Conservation (phyloP, 192 early-diverging fungal genomes). For the Radiomyces spectabilis region DNA sequence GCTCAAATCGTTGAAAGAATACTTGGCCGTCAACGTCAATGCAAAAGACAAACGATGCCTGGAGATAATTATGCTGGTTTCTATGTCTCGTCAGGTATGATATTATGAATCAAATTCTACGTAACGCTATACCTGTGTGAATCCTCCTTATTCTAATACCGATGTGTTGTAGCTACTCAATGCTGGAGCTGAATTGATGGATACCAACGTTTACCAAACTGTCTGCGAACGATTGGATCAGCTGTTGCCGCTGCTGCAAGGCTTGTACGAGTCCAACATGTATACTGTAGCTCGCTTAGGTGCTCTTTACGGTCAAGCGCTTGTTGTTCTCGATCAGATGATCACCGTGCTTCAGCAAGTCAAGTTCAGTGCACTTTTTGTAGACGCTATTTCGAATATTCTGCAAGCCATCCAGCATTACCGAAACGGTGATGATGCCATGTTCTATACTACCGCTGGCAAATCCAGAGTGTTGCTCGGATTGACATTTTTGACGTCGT, state of each 20-base stretch:
- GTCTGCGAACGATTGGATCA: background rate
- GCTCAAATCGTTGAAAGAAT: slow-evolving; percentile 9
- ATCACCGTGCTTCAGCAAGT: background rate
- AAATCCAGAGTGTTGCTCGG: slow-evolving; percentile 52
- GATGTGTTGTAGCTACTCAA: slow-evolving; percentile 19
- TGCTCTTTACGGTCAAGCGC: background rate
- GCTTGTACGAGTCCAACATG: background rate
- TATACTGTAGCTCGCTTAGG: background rate
- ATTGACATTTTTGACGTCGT: slow-evolving; percentile 54
- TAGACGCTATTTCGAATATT: slow-evolving; percentile 8
- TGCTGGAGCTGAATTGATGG: slow-evolving; percentile 2
- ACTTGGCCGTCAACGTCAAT: slow-evolving; percentile 1
- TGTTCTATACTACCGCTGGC: slow-evolving; percentile 31
- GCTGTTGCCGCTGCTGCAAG: slow-evolving; percentile 1
- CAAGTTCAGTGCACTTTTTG: slow-evolving; percentile 3
- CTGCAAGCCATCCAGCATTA: slow-evolving; percentile 5
- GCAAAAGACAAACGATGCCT: slow-evolving; percentile 7
- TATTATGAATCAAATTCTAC: too few relatives aligned
- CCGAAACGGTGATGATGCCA: background rate
- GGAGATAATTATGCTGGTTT: slow-evolving; percentile 8
- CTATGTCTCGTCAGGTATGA: slow-evolving; percentile 19
- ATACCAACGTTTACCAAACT: background rate
- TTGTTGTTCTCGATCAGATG: background rate
- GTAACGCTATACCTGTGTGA: too few relatives aligned
- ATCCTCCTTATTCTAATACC: too few relatives aligned